phyloP scores from a whole-genome alignment of 2,329 filamentous ascomycete genomes.

The Fusarium euwallaceae region DNA sequence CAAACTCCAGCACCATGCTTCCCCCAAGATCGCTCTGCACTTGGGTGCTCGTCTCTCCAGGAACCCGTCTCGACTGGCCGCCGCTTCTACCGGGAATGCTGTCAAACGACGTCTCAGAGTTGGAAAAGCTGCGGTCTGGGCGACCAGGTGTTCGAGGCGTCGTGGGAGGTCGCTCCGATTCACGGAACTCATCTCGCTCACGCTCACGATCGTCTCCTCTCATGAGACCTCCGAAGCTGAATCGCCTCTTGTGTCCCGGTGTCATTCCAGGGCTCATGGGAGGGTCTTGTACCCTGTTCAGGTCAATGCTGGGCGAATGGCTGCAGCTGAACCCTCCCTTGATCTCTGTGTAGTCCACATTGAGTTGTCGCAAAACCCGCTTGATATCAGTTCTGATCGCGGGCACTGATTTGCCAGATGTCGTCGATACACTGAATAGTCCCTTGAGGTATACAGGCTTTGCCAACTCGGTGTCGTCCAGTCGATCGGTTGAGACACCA shows the following conservation, averaged over 20 bases:
- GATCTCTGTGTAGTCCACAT: slow-evolving; percentile 93
- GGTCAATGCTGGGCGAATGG: slow-evolving; percentile 89
- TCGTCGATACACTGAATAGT: slow-evolving; percentile 96
- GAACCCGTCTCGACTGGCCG: slow-evolving; percentile 68
- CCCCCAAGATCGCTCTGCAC: slow-evolving; percentile 91
- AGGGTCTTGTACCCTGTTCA: slow-evolving; percentile 78
- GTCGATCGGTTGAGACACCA: slow-evolving; percentile 70
- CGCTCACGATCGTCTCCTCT: slow-evolving; percentile 72
- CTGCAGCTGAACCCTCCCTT: slow-evolving; percentile 93
- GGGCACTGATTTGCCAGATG: slow-evolving; percentile 88
- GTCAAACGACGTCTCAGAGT: slow-evolving; percentile 88
- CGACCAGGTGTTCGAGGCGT: slow-evolving; percentile 61
- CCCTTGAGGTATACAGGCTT: slow-evolving; percentile 98
- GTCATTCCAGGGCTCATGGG: slow-evolving; percentile 69
- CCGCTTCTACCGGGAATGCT: slow-evolving; percentile 71
- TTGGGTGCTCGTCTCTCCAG: slow-evolving; percentile 91
- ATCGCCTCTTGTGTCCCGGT: slow-evolving; percentile 78
- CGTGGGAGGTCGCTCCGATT: slow-evolving; percentile 61
- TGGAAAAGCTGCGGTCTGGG: slow-evolving; percentile 79
- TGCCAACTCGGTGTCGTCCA: slow-evolving; percentile 80
- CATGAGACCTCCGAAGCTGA: slow-evolving; percentile 82
- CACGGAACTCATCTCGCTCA: slow-evolving; percentile 79
- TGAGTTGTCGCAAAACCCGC: slow-evolving; percentile 86
- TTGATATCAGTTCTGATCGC: slow-evolving; percentile 93
- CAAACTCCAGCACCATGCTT: slow-evolving; percentile 88